These are phyloP conservation scores for Alternaria panax DNA, from an alignment of 2,329 filamentous ascomycete genomes.

Conservation along the genomic window DNA sequence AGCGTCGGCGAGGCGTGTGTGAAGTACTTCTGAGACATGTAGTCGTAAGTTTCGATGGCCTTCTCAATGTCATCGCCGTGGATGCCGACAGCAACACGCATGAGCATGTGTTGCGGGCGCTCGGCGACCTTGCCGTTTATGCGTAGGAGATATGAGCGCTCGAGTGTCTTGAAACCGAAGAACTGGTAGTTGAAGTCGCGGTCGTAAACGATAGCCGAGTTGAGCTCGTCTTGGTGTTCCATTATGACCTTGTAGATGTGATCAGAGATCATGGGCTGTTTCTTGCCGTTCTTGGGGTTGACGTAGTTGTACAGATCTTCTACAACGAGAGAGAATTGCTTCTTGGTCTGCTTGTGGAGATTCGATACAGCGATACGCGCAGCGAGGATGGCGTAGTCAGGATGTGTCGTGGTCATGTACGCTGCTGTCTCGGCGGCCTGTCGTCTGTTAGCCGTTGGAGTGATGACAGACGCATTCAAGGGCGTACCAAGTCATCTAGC, in stretches of 20 bases:
- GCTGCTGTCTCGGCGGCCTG: slow-evolving; percentile 98
- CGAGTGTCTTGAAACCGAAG: slow-evolving; percentile 99
- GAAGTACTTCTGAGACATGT: slow-evolving; percentile 99
- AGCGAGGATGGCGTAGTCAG: slow-evolving; percentile 97
- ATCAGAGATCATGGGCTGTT: slow-evolving; percentile 93
- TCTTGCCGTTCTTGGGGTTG: slow-evolving; percentile 86
- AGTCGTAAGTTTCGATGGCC: slow-evolving; percentile 96
- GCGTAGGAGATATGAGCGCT: slow-evolving; percentile 95
- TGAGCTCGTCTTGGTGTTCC: slow-evolving; percentile 95
- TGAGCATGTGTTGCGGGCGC: slow-evolving; percentile 98
- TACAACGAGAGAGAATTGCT: slow-evolving; percentile 97
- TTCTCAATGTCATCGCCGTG: slow-evolving; percentile 95
- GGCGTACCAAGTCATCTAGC: slow-evolving; percentile 89
- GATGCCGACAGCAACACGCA: slow-evolving; percentile 97
- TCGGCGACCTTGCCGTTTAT: slow-evolving; percentile 96
- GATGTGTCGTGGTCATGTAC: slow-evolving; percentile 99
- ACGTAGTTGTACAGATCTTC: slow-evolving; percentile 93
- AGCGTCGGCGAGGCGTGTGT: slow-evolving; percentile 97
- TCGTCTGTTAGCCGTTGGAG: slow-evolving; percentile 21
- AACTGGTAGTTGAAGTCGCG: slow-evolving; percentile 99
- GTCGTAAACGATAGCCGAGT: slow-evolving; percentile 99
- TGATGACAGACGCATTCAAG: slow-evolving; percentile 15
- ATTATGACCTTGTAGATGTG: slow-evolving; percentile 91
- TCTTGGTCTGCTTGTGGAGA: slow-evolving; percentile 99
- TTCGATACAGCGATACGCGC: slow-evolving; percentile 99